These are phyloP conservation scores for Seminavis robusta DNA, from an alignment of 108 stramenopile genomes.

Conservation along the genomic window DNA sequence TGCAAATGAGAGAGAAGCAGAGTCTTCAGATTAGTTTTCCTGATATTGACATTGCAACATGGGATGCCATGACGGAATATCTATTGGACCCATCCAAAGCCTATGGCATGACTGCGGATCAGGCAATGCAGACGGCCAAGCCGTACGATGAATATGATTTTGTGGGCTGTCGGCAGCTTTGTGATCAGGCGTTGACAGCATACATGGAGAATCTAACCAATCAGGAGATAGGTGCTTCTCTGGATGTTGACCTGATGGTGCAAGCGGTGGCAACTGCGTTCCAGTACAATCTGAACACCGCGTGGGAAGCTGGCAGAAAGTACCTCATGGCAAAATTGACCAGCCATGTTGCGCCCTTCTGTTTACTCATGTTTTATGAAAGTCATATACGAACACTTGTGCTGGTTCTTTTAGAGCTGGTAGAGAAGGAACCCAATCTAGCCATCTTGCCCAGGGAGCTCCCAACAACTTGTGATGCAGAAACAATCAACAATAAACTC, in stretches of 20 bases:
- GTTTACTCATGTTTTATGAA: too few relatives aligned
- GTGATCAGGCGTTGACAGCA: not conserved
- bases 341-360: too few relatives aligned
- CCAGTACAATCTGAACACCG: not conserved
- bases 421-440: too few relatives aligned
- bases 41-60: conserved; percentile 5
- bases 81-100: not conserved
- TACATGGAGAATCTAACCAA: not conserved
- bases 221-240: not conserved
- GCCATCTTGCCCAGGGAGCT: too few relatives aligned
- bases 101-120: not conserved
- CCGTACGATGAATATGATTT: conserved; percentile 1
- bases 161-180: not conserved
- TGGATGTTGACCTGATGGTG: conserved; percentile 2
- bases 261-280: not conserved
- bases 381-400: too few relatives aligned
- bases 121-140: not conserved
- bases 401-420: too few relatives aligned
- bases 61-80: conserved; percentile 4
- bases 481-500: too few relatives aligned
- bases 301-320: not conserved
- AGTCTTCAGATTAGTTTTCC: conserved; percentile 1
- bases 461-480: too few relatives aligned
- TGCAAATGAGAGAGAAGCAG: not conserved
- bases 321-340: not conserved